Conservation (phyloP, 352 stramenopile genomes). For the Phytophthora macrochlamydospora region DNA sequence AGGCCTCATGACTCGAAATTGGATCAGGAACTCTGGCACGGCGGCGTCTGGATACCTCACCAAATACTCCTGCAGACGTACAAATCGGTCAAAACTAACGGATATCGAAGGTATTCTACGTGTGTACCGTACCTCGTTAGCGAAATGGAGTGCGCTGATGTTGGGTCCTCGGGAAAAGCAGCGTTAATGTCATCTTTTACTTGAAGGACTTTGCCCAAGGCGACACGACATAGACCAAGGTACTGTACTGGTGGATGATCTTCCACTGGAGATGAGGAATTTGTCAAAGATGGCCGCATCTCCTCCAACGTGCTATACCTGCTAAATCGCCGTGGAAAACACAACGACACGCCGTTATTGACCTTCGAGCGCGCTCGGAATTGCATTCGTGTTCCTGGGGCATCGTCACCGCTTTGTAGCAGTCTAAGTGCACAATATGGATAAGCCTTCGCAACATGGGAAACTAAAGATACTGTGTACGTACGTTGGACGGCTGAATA, state of each 20-base stretch:
- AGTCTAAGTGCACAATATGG: slow-evolving; percentile 5
- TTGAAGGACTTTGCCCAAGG: slow-evolving; percentile 56
- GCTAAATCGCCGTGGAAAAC: slow-evolving; percentile 71
- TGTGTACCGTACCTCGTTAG: slow-evolving; percentile 34
- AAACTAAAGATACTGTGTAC: neutral
- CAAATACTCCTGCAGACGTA: slow-evolving; percentile 68
- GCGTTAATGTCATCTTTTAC: slow-evolving; percentile 11
- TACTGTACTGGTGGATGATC: slow-evolving; percentile 37
- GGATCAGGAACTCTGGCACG: slow-evolving; percentile 77
- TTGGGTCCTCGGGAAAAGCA: slow-evolving; percentile 36
- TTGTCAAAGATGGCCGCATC: slow-evolving; percentile 7
- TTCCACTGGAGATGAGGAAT: neutral
- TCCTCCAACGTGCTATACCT: slow-evolving; percentile 76
- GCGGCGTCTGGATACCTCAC: slow-evolving; percentile 61
- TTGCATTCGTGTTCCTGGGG: slow-evolving; percentile 23
- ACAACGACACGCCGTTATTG: slow-evolving; percentile 12
- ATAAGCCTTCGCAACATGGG: no score
- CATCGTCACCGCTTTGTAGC: slow-evolving; percentile 20
- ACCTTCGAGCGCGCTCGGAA: slow-evolving; percentile 29
- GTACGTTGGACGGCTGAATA: slow-evolving; percentile 48
- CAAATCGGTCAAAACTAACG: no score
- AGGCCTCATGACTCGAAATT: slow-evolving; percentile 31
- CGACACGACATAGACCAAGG: slow-evolving; percentile 72
- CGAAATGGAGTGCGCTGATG: slow-evolving; percentile 47
- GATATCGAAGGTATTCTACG: neutral